These are phyloP conservation scores for Botryotinia globosa DNA, from an alignment of 2,329 filamentous ascomycete genomes.

Conservation along the genomic window DNA sequence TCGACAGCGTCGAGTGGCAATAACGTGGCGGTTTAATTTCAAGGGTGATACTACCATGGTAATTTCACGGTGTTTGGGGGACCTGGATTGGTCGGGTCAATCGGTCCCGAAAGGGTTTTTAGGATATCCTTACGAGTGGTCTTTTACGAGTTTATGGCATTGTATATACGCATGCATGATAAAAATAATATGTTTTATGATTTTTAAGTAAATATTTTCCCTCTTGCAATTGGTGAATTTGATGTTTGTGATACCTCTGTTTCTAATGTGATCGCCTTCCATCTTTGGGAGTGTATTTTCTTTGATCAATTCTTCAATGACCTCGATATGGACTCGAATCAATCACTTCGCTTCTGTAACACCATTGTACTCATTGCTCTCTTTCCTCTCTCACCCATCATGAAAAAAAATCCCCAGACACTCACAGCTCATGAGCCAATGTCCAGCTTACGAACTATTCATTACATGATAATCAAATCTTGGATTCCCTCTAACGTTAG, in stretches of 20 bases:
- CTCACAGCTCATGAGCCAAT: no score
- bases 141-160: neutral
- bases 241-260: neutral
- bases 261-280: neutral
- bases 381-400: accelerated
- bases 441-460: no score
- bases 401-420: no score
- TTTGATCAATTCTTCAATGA: neutral
- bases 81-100: neutral
- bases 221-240: neutral
- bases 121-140: neutral
- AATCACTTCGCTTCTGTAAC: neutral
- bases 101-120: neutral
- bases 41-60: neutral
- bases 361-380: neutral
- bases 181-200: neutral
- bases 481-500: no score
- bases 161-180: constrained; percentile 2
- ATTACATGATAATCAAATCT: no score
- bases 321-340: neutral
- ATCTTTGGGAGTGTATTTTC: neutral
- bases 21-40: neutral
- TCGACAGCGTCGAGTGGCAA: neutral
- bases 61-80: constrained; percentile 11
- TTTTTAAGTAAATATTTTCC: neutral